Base-by-base conservation (phyloP, 148 eudicot species). In the Selenicereus undatus region DNA sequence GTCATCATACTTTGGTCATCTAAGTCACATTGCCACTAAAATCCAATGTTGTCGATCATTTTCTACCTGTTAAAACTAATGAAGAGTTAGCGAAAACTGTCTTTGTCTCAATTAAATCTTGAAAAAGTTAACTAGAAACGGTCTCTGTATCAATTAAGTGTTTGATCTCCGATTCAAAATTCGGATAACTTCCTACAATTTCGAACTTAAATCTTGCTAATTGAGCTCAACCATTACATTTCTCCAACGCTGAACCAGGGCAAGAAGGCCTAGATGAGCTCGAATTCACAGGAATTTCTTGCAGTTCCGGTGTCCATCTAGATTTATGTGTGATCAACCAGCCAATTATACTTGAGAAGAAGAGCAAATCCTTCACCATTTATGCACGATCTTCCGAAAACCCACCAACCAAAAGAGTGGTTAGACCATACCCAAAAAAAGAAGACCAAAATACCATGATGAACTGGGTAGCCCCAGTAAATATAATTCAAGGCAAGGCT, bases 401-500 rank as follows among this genome's bases (percentile, higher is more conserved):
- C 51, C 72, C 60, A 24, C 24, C 54, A 21, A 74, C 70, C 58
- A 64, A 74, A 42, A 58, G 18, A 17, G 60, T 39, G 14, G 11
- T 80, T 29, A 73, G 54, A 14, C 82, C 82, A 73, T 80, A 80
- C 65, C 58, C 82, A 74, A 80, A 70, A 80, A 80, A 54, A 64
- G 77, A 80, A 27, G 71, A 80, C 32, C 4, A 10, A 80, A 58
- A 26, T 13, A 65, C 77, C 32, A 80, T 80, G 82, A 80, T 80
- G 78, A 42, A 80, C 20, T 29, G 24, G 18, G 82, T 80, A 35
- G 22, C 71, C 30, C 77, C 82, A 42, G 70, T 80, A 8, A 35
- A 62, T 0, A 73, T 80, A 72, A 21, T 54, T 26, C 35, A 35
- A 18, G 68, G 76, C 30, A 71, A 54, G 4, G 17, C 3, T 18